Base-by-base conservation (phyloP, 371 early-diverging fungal species). In the Furculomyces boomerangus region DNA sequence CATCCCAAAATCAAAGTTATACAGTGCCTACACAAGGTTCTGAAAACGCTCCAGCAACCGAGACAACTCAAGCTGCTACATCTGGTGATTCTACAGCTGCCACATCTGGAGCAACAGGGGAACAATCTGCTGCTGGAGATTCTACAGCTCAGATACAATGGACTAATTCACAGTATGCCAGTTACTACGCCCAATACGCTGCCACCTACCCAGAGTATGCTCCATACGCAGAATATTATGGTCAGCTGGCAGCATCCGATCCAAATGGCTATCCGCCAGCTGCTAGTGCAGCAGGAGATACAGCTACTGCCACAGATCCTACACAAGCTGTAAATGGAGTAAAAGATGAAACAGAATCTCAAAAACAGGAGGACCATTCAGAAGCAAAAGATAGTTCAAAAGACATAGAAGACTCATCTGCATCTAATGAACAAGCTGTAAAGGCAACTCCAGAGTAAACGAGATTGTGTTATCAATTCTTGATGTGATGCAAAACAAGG, bases 101-200 rank as follows among this genome's bases (percentile, higher is more conserved):
- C 2, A n/a, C 43, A 10, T 20, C 37, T 7, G 7, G 35, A 10
- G 25, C 20, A 10, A 29, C 51, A 10, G 51, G 10, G 7, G 24
- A 31, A 10, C n/a, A n/a, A n/a, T n/a, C n/a, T n/a, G 46, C 54
- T 7, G 45, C 53, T 1, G 59, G 41, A 29, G 44, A 56, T 22
- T 39, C 39, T 13, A 13, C 13, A 39, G 57, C 55, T 43, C 3
- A 50, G 7, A 31, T 40, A 26, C 65, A 64, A 50, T 67, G 67
- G 67, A 67, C 67, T 0, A 67, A 67, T 58, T 56, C 62, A 28
- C 60, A 62, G 47, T 57, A 65, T 1, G 67, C 67, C 24, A 63
- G 62, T 10, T 67, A 67, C 48, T 67, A 67, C 41, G 53, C 67
- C 3, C 67, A 67, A 51, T 63, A 67, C 40, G 68, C 68, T 2